Conservation (phyloP, 1,139 yeast genomes). For the Suhomyces wounanorum region DNA sequence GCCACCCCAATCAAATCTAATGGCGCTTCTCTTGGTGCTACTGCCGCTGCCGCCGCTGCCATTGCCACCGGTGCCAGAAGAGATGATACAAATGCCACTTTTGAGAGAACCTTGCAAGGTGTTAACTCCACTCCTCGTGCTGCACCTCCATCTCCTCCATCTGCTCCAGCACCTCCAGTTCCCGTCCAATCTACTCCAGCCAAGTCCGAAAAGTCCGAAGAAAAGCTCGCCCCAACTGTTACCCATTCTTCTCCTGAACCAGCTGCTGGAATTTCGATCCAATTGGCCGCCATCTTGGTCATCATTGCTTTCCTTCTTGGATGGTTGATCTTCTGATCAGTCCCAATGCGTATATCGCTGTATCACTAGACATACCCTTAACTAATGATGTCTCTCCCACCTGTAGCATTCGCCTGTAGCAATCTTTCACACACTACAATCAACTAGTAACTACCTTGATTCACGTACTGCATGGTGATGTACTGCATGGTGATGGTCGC, state of each 20-base stretch:
- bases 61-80: slow-evolving; percentile 13
- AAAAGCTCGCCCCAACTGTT: slow-evolving; percentile 11
- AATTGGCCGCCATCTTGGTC: slow-evolving; percentile 52
- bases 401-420: background rate
- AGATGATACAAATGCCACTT: slow-evolving; percentile 23
- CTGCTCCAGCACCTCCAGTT: slow-evolving; percentile 13
- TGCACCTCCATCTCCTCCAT: slow-evolving; percentile 10
- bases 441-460: background rate
- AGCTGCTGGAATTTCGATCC: slow-evolving; percentile 54
- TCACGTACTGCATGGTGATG: background rate
- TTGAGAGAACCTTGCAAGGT: slow-evolving; percentile 45
- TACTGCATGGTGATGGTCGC: background rate
- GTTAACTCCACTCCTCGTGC: slow-evolving; percentile 19
- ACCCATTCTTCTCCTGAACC: slow-evolving; percentile 22
- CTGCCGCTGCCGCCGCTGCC: slow-evolving; percentile 11
- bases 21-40: slow-evolving; percentile 6
- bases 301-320: slow-evolving; percentile 61
- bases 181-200: slow-evolving; percentile 5
- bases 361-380: slow-evolving; percentile 8
- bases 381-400: slow-evolving; percentile 1
- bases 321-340: slow-evolving; percentile 52
- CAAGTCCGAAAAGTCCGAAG: slow-evolving; percentile 2
- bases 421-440: too few species aligned
- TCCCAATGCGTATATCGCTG: slow-evolving; percentile 1
- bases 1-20: slow-evolving; percentile 19